Conservation (phyloP, 1,284 basidiomycete genomes). For the Ceratobasidium sp. region DNA sequence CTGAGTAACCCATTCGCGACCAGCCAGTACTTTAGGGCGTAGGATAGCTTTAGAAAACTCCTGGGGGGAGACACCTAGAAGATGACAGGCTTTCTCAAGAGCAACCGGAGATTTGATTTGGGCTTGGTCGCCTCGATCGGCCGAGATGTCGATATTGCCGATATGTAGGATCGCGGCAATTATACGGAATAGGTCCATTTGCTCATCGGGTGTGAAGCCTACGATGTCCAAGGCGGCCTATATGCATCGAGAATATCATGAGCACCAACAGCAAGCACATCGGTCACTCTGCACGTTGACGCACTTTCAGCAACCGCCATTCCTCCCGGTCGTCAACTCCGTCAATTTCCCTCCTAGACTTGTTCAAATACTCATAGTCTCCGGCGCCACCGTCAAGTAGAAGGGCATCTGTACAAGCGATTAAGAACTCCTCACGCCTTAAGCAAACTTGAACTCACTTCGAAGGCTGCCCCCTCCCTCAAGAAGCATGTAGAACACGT, state of each 20-base stretch:
- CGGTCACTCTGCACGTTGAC: conserved; percentile 46
- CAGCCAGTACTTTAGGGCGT: conserved; percentile 91
- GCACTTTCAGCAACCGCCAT: conserved; percentile 84
- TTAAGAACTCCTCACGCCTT: not conserved
- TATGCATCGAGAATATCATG: not conserved
- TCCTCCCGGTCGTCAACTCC: conserved; percentile 94
- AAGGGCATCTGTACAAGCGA: conserved; percentile 69
- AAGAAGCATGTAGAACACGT: conserved; percentile 95
- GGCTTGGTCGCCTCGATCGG: conserved; percentile 89
- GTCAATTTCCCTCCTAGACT: conserved; percentile 90
- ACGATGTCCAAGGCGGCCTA: conserved; percentile 86
- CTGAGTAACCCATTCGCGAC: conserved; percentile 97
- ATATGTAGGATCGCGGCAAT: conserved; percentile 95
- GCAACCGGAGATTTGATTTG: conserved; percentile 84
- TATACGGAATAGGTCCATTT: conserved; percentile 93
- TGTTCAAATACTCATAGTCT: conserved; percentile 92
- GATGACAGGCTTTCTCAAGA: conserved; percentile 92
- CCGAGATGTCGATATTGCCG: conserved; percentile 89
- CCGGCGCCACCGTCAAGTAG: conserved; percentile 82
- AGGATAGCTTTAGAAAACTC: conserved; percentile 92
- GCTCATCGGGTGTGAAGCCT: conserved; percentile 87
- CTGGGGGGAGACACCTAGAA: conserved; percentile 90
- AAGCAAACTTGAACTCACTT: conserved; percentile 62
- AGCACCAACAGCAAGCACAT: not conserved
- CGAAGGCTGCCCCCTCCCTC: conserved; percentile 77